Evolutionary conservation across 2,329 filamentous ascomycete genomes (phyloP).

Genomic region (Trichoderma pleuroti): DNA sequence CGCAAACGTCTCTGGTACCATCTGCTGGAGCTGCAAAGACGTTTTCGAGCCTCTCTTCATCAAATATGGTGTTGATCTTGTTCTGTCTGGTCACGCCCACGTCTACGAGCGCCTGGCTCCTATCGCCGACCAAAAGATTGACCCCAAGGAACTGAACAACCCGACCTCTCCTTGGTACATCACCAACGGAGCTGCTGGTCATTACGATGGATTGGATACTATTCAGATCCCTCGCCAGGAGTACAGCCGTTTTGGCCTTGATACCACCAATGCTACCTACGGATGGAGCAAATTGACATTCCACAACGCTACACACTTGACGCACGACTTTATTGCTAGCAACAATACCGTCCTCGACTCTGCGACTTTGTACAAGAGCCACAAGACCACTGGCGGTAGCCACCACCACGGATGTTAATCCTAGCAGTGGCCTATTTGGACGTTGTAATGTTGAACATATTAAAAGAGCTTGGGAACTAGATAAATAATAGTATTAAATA

Average conservation of each 20-base stretch:
- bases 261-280: background rate
- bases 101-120: slow-evolving; percentile 13
- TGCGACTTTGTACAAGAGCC: slow-evolving; percentile 10
- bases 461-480: background rate
- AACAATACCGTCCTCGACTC: slow-evolving; percentile 2
- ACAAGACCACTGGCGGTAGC: background rate
- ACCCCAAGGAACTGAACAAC: background rate
- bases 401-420: background rate
- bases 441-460: background rate
- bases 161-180: slow-evolving; percentile 12
- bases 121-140: background rate
- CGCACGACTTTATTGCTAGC: slow-evolving; percentile 11
- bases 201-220: slow-evolving; percentile 8
- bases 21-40: slow-evolving; percentile 15
- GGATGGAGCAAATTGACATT: slow-evolving; percentile 13
- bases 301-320: slow-evolving; percentile 7
- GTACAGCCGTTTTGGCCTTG: slow-evolving; percentile 1
- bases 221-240: background rate
- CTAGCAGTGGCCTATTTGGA: fast-evolving
- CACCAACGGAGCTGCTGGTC: slow-evolving; percentile 10
- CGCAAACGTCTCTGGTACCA: background rate
- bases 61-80: slow-evolving; percentile 2
- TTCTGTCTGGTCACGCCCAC: background rate
- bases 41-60: slow-evolving; percentile 7
- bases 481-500: background rate